Base-by-base conservation (phyloP, 768 basidiomycete genomes). In the Russula compacta region DNA sequence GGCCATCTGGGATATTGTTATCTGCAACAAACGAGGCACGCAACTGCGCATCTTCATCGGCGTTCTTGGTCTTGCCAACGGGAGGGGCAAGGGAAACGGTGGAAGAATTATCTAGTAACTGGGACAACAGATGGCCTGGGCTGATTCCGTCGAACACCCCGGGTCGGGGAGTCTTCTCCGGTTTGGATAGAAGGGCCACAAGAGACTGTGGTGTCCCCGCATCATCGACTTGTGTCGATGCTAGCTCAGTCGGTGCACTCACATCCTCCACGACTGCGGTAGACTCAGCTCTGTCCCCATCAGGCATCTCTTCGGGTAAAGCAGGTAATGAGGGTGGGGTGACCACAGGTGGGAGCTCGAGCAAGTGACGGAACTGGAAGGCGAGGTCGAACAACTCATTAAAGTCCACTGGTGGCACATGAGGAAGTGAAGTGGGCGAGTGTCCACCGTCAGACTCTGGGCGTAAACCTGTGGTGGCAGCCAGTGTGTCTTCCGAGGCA, bases 1-100 rank as follows among this genome's bases (percentile, higher is more conserved):
- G 87, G 0, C 89, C 90, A 66, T 87, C 85, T 4, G 81, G 76
- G 53, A 89, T 84, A 38, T 87, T 91, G 43, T 84, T 77, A 69
- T 92, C 86, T 39, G 77, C 76, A 6, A 91, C 61, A 62, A 85
- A 85, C 6, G 73, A 74, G 4, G 87, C 86, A 40, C 76, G 76
- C 60, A 87, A 68, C 19, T 72, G 67, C 3, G 58, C 49, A 11
- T 67, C 60, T 33, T 53, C 55, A 9, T 15, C 56, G 49, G 36
- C 29, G 15, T n/a, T 38, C 36, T 52, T 44, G 44, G 24, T 51
- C 49, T 58, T 53, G 36, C 21, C 60, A 47, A 9, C 40, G 24
- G 39, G 66, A 43, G 46, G 53, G 51, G 55, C 19, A 36, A 60
- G 44, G 17, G 47, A 55, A 17, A 54, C 9, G 36, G 36, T 21